Base-by-base conservation (phyloP, 441 rosid species). In the Erodium moschatum region DNA sequence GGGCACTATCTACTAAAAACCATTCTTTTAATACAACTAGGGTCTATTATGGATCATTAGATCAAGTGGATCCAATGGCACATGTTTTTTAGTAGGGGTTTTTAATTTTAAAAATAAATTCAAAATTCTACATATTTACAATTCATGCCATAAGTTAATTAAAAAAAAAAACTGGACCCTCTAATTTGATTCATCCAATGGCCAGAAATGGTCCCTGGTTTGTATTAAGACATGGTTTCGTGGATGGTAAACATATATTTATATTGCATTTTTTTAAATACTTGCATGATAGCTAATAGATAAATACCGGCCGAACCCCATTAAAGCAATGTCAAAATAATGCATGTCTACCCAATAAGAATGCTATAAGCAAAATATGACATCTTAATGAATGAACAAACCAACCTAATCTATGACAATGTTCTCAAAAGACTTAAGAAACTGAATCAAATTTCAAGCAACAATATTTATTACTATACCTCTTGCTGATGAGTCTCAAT, bases 401-500 rank as follows among this genome's bases (percentile, higher is more conserved):
- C 1, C 20, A 19, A 52, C 31, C 3, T 29, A 29, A 1, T 31
- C 21, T 50, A 44, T 54, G 46, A 29, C 3, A 12, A 48, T 21
- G 33, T 72, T 19, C 16, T 0, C 11, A 8, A n/a, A 21, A 64
- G 15, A 29, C 54, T 4, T 20, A 3, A 27, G 63, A 54, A 64
- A 9, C 60, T 8, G 33, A 38, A 58, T 56, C 10, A 52, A 50
- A 6, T 33, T 38, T 62, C 13, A 29, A n/a, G 27, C 61, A 21
- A 56, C 56, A 73, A 12, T 31, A 40, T 12, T 62, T 19, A 33
- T 3, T n/a, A n/a, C 67, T 69, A 69, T 84, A 91, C 98, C 95
- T 93, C 98, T 73, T 84, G 89, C 69, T 91, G 98, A 80, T 93
- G 98, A 79, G 98, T 93, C 81, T 93, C 96, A 66, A 91, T 89